These are phyloP conservation scores for Suillus occidentalis DNA, from an alignment of 768 basidiomycete genomes.

Conservation along the genomic window DNA sequence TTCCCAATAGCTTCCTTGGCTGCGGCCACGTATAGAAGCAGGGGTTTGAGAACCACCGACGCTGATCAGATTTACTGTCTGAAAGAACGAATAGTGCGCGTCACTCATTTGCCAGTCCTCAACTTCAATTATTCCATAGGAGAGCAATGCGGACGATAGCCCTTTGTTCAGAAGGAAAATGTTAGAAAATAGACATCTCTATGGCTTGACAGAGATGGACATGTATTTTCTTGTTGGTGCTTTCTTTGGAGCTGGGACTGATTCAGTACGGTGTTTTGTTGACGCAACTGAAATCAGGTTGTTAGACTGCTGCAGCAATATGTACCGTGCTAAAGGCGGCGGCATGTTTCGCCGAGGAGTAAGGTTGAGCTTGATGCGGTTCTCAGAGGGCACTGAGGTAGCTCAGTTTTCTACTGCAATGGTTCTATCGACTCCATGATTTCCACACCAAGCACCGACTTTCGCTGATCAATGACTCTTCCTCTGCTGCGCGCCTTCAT, in stretches of 20 bases:
- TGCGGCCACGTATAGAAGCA: too few species aligned
- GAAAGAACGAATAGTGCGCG: too few species aligned
- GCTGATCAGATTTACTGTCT: too few species aligned
- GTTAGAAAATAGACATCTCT: not conserved
- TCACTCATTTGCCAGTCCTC: too few species aligned
- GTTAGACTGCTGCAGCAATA: not conserved
- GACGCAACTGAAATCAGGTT: not conserved
- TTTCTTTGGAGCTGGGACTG: too few species aligned
- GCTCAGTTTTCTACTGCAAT: not conserved
- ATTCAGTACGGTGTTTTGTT: not conserved
- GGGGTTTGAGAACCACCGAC: too few species aligned
- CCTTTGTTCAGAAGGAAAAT: not conserved
- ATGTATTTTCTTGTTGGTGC: too few species aligned
- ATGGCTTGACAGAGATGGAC: not conserved
- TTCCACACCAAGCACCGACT: not conserved
- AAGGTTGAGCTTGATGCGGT: not conserved
- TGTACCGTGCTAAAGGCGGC: not conserved
- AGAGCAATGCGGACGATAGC: not conserved
- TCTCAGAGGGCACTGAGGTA: not conserved
- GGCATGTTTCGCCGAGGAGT: too few species aligned
- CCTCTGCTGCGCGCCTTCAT: not conserved
- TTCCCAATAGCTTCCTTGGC: too few species aligned
- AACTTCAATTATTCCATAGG: not conserved
- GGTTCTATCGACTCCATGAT: not conserved
- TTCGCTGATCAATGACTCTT: not conserved